These are phyloP conservation scores for Irpex sp. DNA, from an alignment of 1,284 basidiomycete genomes.

Conservation along the genomic window DNA sequence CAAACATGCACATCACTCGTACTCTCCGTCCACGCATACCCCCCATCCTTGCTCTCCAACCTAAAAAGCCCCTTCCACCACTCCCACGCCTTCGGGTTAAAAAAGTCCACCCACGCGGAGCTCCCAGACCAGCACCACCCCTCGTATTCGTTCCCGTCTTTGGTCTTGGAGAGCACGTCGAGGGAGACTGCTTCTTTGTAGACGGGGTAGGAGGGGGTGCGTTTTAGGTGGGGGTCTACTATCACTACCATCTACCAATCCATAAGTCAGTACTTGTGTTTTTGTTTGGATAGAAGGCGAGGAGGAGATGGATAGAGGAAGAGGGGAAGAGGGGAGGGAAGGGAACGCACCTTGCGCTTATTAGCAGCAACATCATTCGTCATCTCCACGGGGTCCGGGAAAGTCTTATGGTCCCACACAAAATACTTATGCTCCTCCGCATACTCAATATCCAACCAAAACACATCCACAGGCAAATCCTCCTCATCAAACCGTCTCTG, in stretches of 20 bases:
- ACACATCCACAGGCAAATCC: slow-evolving; percentile 94
- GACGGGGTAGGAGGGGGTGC: slow-evolving; percentile 75
- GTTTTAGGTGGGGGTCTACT: slow-evolving; percentile 95
- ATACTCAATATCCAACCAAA: slow-evolving; percentile 99
- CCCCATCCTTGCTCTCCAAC: slow-evolving; percentile 42
- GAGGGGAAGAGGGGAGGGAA: background rate
- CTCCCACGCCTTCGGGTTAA: slow-evolving; percentile 86
- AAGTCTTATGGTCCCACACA: slow-evolving; percentile 91
- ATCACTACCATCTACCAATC: slow-evolving; percentile 88
- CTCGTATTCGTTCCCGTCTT: slow-evolving; percentile 85
- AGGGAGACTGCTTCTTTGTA: slow-evolving; percentile 85
- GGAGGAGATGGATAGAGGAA: background rate
- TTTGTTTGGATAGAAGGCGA: background rate
- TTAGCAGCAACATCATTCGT: slow-evolving; percentile 81
- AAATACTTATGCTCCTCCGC: slow-evolving; percentile 95
- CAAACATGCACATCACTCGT: slow-evolving; percentile 86
- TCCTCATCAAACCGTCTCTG: slow-evolving; percentile 88
- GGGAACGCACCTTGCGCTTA: slow-evolving; percentile 72
- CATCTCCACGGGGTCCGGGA: slow-evolving; percentile 96
- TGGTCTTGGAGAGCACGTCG: slow-evolving; percentile 80
- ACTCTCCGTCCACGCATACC: slow-evolving; percentile 73
- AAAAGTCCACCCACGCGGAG: slow-evolving; percentile 96
- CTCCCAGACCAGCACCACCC: slow-evolving; percentile 99
- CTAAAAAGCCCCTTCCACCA: slow-evolving; percentile 92
- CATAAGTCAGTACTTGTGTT: background rate